Percentiles rank a stretch among this genome's conserved stretches.
Evolutionary conservation across 2,329 filamentous ascomycete species (phyloP).

Genomic region (Conoideocrella luteorostrata): DNA sequence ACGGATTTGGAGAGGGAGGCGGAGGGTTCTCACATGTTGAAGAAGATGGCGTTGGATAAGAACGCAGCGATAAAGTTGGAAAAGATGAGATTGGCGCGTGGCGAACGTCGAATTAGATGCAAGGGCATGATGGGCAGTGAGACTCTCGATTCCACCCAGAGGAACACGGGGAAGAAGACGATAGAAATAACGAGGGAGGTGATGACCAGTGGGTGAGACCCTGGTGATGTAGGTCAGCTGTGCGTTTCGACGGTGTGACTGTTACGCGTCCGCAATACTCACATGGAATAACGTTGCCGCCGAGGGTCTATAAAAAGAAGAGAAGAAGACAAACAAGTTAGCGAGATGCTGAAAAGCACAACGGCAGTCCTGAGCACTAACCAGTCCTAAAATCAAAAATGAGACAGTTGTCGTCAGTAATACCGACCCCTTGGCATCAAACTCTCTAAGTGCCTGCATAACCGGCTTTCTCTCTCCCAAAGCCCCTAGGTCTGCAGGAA

Average conservation of each 20-base stretch:
- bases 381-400: constrained; percentile 53
- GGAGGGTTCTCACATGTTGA: constrained; percentile 45
- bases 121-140: constrained; percentile 55
- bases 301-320: constrained; percentile 42
- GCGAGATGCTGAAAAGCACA: background rate
- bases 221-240: constrained; percentile 18
- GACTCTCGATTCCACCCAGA: constrained; percentile 45
- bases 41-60: constrained; percentile 49
- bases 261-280: constrained; percentile 18
- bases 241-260: background rate
- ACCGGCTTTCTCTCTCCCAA: constrained; percentile 36
- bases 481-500: constrained; percentile 49
- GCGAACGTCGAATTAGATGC: constrained; percentile 40
- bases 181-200: constrained; percentile 41
- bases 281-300: constrained; percentile 58
- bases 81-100: constrained; percentile 52
- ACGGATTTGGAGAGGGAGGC: background rate
- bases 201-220: constrained; percentile 54
- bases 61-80: constrained; percentile 46
- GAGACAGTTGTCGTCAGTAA: constrained; percentile 47
- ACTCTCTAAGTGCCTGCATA: constrained; percentile 44
- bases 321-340: background rate
- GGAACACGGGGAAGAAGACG: constrained; percentile 42
- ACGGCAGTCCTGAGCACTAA: no score
- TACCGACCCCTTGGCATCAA: constrained; percentile 50